Percentiles rank a stretch among this genome's conserved stretches.
phyloP scores from a whole-genome alignment of 306 rosid genomes.

The Myrica gale region DNA sequence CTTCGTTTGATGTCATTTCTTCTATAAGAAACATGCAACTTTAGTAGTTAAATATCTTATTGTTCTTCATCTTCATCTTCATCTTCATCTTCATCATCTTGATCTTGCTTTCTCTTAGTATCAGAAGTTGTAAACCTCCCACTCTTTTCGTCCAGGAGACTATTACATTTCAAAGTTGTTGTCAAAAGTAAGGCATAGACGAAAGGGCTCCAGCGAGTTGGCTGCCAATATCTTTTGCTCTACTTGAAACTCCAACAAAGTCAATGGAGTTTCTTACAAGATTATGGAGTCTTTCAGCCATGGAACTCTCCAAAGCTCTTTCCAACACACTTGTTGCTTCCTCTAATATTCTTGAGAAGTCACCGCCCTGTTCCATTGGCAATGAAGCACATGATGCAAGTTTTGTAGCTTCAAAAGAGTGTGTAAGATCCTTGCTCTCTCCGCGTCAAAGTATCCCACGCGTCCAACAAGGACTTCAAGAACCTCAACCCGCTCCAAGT shows the following conservation, averaged over 20 bases:
- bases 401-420: slow-evolving; percentile 45
- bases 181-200: too few relatives aligned
- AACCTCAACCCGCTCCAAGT: slow-evolving; percentile 87
- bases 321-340: slow-evolving; percentile 42
- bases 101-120: too few relatives aligned
- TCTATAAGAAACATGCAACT: too few relatives aligned
- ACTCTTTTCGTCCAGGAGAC: too few relatives aligned
- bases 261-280: slow-evolving; percentile 95
- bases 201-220: too few relatives aligned
- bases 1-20: too few relatives aligned
- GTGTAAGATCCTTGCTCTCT: slow-evolving; percentile 47
- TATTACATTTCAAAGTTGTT: too few relatives aligned
- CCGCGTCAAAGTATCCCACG: too few relatives aligned
- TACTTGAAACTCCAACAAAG: slow-evolving; percentile 88
- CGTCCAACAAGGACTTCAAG: slow-evolving; percentile 71
- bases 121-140: too few relatives aligned
- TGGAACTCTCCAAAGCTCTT: slow-evolving; percentile 81
- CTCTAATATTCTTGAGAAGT: slow-evolving; percentile 40
- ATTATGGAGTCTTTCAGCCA: slow-evolving; percentile 95
- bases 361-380: slow-evolving; percentile 33
- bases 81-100: too few relatives aligned
- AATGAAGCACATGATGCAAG: slow-evolving; percentile 31
- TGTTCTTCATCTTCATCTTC: too few relatives aligned
- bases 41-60: too few relatives aligned
- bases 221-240: slow-evolving; percentile 42